These are phyloP conservation scores for Xerocomus nothofagi DNA, from an alignment of 1,284 basidiomycete species.

Conservation along the genomic window DNA sequence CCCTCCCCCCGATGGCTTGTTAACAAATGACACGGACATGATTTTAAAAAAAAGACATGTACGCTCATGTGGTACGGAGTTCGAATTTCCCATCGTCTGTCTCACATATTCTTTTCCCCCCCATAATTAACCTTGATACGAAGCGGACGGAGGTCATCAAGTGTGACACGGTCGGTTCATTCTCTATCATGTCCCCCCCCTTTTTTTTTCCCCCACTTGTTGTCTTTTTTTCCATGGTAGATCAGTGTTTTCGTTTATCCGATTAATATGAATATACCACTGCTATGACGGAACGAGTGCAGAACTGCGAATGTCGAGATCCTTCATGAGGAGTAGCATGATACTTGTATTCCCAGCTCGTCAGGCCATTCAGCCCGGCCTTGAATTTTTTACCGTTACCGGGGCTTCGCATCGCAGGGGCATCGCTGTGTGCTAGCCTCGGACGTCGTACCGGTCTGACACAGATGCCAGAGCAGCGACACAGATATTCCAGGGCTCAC, in stretches of 20 bases:
- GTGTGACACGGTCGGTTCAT: conserved; percentile 33
- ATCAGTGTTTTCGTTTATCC: conserved; percentile 11
- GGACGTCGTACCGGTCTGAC: too few species aligned
- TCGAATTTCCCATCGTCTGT: conserved; percentile 18
- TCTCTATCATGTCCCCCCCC: conserved; percentile 8
- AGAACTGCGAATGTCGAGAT: neutral
- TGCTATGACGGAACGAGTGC: neutral
- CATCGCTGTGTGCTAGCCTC: too few species aligned
- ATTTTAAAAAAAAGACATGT: conserved; percentile 14
- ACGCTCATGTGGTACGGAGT: conserved; percentile 26
- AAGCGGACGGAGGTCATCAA: conserved; percentile 15
- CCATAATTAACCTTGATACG: conserved; percentile 18
- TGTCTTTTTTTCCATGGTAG: conserved; percentile 2
- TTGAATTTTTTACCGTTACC: too few species aligned
- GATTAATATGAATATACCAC: conserved; percentile 29
- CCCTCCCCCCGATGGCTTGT: conserved; percentile 9
- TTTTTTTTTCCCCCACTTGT: neutral
- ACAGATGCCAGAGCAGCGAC: too few species aligned
- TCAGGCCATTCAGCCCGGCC: too few species aligned
- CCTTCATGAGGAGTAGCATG: too few species aligned
- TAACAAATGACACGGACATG: conserved; percentile 11
- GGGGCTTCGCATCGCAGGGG: too few species aligned
- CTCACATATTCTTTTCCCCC: conserved; percentile 20
- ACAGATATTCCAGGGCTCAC: too few species aligned
- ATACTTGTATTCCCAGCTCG: too few species aligned